Percentiles rank a stretch among this genome's conserved stretches.
Evolutionary conservation across 257 asterid species (phyloP).

Genomic region (Gardenia jasminoides): DNA sequence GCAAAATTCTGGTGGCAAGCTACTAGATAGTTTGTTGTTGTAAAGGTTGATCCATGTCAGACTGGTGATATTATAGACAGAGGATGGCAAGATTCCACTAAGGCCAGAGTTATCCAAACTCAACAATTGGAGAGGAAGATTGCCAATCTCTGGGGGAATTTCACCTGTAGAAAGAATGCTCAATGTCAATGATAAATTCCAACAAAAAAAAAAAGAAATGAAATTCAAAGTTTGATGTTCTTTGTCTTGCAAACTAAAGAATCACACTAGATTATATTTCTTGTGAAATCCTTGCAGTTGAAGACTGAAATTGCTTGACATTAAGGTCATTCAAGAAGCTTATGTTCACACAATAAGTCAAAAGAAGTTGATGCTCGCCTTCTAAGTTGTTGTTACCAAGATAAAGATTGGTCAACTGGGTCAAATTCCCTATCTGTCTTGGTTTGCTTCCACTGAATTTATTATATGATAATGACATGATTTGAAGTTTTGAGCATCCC

Average conservation of each 20-base stretch:
- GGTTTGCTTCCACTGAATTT: conserved; percentile 34
- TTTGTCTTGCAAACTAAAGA: too few relatives aligned
- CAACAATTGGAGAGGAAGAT: conserved; percentile 18
- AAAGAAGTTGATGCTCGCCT: conserved; percentile 22
- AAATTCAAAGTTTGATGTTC: too few relatives aligned
- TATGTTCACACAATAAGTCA: neutral
- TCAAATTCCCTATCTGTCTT: conserved; percentile 35
- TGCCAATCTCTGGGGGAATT: conserved; percentile 24
- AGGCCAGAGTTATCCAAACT: conserved; percentile 21
- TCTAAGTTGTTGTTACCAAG: conserved; percentile 34
- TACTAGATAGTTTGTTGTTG: conserved; percentile 27
- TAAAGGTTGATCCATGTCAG: conserved; percentile 17
- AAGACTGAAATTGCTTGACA: too few relatives aligned
- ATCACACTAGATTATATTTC: too few relatives aligned
- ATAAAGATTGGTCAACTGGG: conserved; percentile 20
- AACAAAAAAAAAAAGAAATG: too few relatives aligned
- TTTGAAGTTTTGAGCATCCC: conserved; percentile 24
- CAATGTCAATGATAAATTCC: neutral
- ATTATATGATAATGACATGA: conserved; percentile 28
- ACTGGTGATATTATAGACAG: conserved; percentile 25
- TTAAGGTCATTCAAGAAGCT: too few relatives aligned
- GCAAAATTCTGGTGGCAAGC: conserved; percentile 21
- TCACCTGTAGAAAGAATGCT: conserved; percentile 17
- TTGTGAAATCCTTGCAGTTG: too few relatives aligned
- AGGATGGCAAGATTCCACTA: conserved; percentile 25